Conservation (phyloP, 805 yeast genomes). For the Grigorovia transvaalensis region DNA sequence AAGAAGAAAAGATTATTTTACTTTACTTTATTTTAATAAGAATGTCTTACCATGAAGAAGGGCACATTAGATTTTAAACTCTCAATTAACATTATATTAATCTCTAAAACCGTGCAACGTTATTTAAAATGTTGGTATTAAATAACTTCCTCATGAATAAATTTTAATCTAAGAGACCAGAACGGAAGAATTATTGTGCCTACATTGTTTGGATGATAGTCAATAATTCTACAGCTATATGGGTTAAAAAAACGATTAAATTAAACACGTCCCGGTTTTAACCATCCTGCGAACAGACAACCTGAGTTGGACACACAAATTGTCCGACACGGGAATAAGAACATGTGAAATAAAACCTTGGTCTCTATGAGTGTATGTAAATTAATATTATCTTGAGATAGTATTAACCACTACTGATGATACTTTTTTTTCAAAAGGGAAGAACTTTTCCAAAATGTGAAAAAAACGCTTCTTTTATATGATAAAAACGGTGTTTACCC, state of each 20-base stretch:
- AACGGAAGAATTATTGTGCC: conserved; percentile 31
- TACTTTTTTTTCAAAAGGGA: conserved; percentile 19
- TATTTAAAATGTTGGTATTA: conserved; percentile 7
- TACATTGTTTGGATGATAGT: conserved; percentile 31
- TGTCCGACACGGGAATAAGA: conserved; percentile 12
- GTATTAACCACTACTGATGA: conserved; percentile 36
- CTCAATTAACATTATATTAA: conserved; percentile 23
- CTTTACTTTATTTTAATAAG: conserved; percentile 1
- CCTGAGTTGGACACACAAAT: conserved; percentile 4
- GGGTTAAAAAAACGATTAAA: conserved; percentile 26
- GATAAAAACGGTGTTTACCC: conserved; percentile 23
- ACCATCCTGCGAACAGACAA: conserved; percentile 17
- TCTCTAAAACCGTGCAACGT: conserved; percentile 27
- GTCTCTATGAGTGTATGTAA: conserved; percentile 29
- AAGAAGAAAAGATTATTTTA: too few species aligned
- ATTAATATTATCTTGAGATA: conserved; percentile 34
- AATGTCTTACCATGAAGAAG: conserved; percentile 28
- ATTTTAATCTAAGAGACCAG: conserved; percentile 33
- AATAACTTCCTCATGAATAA: conserved; percentile 23
- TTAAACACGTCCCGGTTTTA: conserved; percentile 28
- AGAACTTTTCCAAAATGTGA: not conserved
- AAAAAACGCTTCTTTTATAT: conserved; percentile 2
- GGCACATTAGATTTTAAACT: conserved; percentile 29
- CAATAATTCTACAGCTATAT: conserved; percentile 30
- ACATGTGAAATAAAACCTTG: conserved; percentile 23